These are phyloP conservation scores for Phytophthora constricta DNA, from an alignment of 352 stramenopile genomes.

Conservation along the genomic window DNA sequence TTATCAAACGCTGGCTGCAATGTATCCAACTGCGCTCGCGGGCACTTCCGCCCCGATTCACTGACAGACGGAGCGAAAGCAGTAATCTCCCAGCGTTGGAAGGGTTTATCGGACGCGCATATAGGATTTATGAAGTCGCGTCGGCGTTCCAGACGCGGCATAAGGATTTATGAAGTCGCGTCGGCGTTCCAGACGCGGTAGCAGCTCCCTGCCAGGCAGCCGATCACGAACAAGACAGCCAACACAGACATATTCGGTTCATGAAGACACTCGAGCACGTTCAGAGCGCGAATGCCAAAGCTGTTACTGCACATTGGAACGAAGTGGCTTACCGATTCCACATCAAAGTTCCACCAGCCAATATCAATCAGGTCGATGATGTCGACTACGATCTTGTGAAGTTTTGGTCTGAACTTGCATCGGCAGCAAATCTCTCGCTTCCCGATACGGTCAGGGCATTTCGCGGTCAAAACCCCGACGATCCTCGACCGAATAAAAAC, in stretches of 20 bases:
- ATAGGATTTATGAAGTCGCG: too few relatives aligned
- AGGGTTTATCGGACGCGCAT: slow-evolving; percentile 10
- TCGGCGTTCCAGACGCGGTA: neutral
- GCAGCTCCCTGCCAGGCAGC: too few relatives aligned
- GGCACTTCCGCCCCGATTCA: slow-evolving; percentile 1
- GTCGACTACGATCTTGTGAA: slow-evolving; percentile 8
- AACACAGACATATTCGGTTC: slow-evolving; percentile 4
- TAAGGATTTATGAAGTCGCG: too few relatives aligned
- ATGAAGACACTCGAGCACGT: slow-evolving; percentile 10
- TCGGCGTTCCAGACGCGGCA: too few relatives aligned
- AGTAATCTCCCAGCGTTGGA: slow-evolving; percentile 11
- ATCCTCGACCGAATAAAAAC: slow-evolving; percentile 13
- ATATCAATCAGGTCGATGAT: neutral
- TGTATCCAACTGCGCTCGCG: neutral
- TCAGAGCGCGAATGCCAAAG: neutral
- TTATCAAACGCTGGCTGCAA: slow-evolving; percentile 10
- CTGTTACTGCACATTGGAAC: neutral
- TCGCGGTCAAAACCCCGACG: slow-evolving; percentile 1
- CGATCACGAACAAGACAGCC: neutral
- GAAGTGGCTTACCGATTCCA: too few relatives aligned
- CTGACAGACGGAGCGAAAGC: slow-evolving; percentile 8
- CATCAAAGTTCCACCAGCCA: too few relatives aligned
- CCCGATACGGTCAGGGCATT: neutral
- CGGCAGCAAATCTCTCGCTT: neutral
- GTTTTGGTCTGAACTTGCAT: neutral